These are phyloP conservation scores for Scortechinia acanthostroma DNA, from an alignment of 2,329 filamentous ascomycete species.

Conservation along the genomic window DNA sequence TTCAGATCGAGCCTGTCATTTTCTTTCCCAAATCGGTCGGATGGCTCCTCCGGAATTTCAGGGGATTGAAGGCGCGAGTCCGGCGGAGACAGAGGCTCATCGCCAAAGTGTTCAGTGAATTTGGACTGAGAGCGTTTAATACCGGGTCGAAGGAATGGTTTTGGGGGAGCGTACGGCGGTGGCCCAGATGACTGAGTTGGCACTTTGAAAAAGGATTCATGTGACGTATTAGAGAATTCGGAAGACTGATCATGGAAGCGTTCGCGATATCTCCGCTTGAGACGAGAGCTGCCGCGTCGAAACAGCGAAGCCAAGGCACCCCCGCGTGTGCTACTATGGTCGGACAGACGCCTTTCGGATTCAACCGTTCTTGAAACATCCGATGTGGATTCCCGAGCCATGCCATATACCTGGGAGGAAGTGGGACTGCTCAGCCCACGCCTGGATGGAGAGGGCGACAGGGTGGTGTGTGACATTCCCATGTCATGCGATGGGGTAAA, in stretches of 20 bases:
- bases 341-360: not conserved
- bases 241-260: not conserved
- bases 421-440: not conserved
- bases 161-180: not conserved
- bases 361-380: not conserved
- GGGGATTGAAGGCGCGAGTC: not conserved
- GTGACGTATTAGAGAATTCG: not conserved
- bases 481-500: not conserved
- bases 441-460: not conserved
- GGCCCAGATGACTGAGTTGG: not conserved
- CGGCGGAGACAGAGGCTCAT: not conserved
- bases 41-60: not conserved
- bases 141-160: not conserved
- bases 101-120: constrained; percentile 1
- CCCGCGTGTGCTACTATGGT: not conserved
- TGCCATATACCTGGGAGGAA: not conserved
- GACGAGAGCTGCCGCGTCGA: not conserved
- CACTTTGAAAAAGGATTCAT: not conserved
- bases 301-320: not conserved
- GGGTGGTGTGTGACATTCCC: not conserved
- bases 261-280: constrained; percentile 1
- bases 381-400: not conserved
- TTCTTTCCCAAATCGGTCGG: not conserved
- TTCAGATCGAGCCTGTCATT: not conserved
- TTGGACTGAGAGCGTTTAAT: not conserved